Percentiles rank a stretch among this genome's conserved stretches.
Evolutionary conservation across 306 rosid species (phyloP).

Genomic region (Hippophae rhamnoides): DNA sequence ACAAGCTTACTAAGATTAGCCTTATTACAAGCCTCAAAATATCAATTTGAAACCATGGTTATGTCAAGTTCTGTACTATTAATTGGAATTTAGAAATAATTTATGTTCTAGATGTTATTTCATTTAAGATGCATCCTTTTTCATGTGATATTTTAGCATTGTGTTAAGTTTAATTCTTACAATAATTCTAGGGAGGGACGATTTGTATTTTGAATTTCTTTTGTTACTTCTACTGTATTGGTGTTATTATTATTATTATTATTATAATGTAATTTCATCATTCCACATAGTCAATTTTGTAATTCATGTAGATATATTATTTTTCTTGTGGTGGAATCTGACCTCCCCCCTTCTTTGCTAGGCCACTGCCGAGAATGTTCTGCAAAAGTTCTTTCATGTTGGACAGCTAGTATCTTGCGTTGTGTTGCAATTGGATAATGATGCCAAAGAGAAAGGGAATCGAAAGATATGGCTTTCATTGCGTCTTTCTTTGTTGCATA

Average conservation of each 20-base stretch:
- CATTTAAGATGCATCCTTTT: too few species aligned
- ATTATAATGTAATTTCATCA: background rate
- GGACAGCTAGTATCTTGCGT: slow-evolving; percentile 82
- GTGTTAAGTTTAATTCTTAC: too few species aligned
- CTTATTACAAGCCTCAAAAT: too few species aligned
- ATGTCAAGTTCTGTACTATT: too few species aligned
- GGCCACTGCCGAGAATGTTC: slow-evolving; percentile 46
- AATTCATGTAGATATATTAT: background rate
- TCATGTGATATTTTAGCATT: too few species aligned
- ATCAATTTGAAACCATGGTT: too few species aligned
- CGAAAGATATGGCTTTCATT: slow-evolving; percentile 91
- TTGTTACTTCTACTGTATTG: too few species aligned
- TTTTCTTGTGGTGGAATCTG: slow-evolving; percentile 4
- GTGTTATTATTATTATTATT: background rate
- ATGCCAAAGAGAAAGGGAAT: slow-evolving; percentile 69
- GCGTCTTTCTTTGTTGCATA: slow-evolving; percentile 73
- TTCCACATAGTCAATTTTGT: background rate
- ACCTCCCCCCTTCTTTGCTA: slow-evolving; percentile 19
- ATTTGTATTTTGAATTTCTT: too few species aligned
- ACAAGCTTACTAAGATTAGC: too few species aligned
- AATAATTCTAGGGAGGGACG: too few species aligned
- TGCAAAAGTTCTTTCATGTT: slow-evolving; percentile 48
- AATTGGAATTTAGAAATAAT: too few species aligned
- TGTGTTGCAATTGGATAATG: slow-evolving; percentile 63
- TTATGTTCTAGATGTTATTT: too few species aligned